Evolutionary conservation across 148 eudicot genomes (phyloP).

Genomic region (Chenopodium album): DNA sequence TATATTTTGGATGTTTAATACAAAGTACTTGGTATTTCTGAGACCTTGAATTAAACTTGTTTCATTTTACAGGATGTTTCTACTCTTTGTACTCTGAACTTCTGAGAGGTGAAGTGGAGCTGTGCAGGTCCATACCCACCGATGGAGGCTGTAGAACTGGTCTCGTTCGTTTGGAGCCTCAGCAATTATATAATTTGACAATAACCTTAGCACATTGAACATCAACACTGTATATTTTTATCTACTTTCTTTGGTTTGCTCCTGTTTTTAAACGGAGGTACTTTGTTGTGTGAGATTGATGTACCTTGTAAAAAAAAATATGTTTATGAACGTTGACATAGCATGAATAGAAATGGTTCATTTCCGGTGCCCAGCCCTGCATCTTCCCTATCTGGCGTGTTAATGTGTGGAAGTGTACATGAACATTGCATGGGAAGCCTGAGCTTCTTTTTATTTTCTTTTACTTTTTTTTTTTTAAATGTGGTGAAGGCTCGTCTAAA

Average conservation of each 20-base stretch:
- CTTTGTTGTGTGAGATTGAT: background rate
- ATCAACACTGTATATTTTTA: background rate
- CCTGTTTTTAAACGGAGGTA: background rate
- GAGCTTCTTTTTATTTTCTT: too few species aligned
- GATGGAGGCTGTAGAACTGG: background rate
- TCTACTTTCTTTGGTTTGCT: background rate
- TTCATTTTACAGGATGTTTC: background rate
- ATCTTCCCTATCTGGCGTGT: background rate
- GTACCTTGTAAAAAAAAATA: background rate
- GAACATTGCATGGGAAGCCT: too few species aligned
- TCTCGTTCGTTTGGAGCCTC: background rate
- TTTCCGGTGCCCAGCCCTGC: background rate
- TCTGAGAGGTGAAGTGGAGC: background rate
- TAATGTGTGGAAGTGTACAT: too few species aligned
- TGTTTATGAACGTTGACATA: background rate
- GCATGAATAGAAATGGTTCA: background rate
- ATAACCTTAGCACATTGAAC: constrained; percentile 1
- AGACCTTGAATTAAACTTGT: background rate
- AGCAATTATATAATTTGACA: background rate
- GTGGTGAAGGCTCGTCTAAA: too few species aligned
- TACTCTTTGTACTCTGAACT: background rate
- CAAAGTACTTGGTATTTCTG: too few species aligned
- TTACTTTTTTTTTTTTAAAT: too few species aligned
- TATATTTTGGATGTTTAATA: background rate
- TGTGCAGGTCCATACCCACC: background rate